Conservation (phyloP, 352 stramenopile genomes). For the Phytophthora kernoviae region DNA sequence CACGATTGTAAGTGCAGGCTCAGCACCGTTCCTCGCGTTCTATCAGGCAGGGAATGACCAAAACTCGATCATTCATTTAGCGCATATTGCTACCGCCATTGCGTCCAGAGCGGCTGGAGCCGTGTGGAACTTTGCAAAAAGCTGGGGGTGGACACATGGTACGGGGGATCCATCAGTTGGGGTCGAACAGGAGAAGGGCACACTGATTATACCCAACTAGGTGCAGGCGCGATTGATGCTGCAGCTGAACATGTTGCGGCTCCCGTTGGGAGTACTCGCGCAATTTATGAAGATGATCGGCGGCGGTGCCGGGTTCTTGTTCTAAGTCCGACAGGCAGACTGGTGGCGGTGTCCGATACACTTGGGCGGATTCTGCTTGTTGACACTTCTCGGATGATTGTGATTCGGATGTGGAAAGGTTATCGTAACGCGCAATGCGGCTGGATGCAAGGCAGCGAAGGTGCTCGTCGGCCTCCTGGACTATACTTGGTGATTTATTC, state of each 20-base stretch:
- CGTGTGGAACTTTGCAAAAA: constrained; percentile 85
- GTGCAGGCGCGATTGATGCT: constrained; percentile 41
- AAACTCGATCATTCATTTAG: constrained; percentile 87
- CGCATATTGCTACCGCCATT: constrained; percentile 84
- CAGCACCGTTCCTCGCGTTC: constrained; percentile 75
- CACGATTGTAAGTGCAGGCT: constrained; percentile 72
- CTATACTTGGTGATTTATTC: constrained; percentile 89
- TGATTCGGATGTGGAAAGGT: constrained; percentile 89
- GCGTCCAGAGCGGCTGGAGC: constrained; percentile 73
- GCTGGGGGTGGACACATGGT: constrained; percentile 65
- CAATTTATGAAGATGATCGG: constrained; percentile 63
- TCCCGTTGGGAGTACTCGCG: constrained; percentile 53
- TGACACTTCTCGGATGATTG: constrained; percentile 78
- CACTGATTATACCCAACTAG: constrained; percentile 32
- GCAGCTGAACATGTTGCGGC: constrained; percentile 78
- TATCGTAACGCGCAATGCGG: constrained; percentile 83
- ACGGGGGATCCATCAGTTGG: constrained; percentile 6
- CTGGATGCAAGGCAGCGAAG: constrained; percentile 81
- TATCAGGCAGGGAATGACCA: constrained; percentile 86
- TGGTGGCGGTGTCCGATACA: constrained; percentile 77
- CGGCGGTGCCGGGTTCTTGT: constrained; percentile 65
- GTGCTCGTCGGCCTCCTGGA: constrained; percentile 43
- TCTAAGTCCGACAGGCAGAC: constrained; percentile 67
- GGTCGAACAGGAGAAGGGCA: constrained; percentile 19
- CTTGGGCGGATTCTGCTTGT: constrained; percentile 78